phyloP scores from a whole-genome alignment of 148 eudicot species.

The Linanthus parryae region DNA sequence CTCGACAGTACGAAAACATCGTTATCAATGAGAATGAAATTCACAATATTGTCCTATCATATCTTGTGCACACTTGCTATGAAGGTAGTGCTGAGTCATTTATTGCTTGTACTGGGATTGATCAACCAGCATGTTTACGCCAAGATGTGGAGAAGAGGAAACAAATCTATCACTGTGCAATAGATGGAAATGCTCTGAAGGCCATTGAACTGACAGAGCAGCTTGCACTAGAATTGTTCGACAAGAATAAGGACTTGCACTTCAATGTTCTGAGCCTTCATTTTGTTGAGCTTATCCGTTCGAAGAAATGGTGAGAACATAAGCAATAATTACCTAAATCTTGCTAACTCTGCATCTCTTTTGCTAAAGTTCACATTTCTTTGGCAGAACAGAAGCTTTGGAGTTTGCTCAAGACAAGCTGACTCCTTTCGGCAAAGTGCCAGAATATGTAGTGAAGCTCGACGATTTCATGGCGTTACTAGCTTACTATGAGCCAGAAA shows the following conservation, averaged over 20 bases:
- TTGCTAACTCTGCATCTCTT: conserved; percentile 1
- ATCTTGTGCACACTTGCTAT: conserved; percentile 82
- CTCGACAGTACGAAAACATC: too few species aligned
- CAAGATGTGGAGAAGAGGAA: conserved; percentile 80
- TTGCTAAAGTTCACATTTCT: conserved; percentile 16
- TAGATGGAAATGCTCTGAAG: conserved; percentile 57
- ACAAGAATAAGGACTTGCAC: conserved; percentile 61
- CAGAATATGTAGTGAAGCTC: conserved; percentile 56
- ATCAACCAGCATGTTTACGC: conserved; percentile 41
- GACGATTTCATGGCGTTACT: conserved; percentile 78
- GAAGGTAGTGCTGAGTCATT: conserved; percentile 71
- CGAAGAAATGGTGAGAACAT: conserved; percentile 50
- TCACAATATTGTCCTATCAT: conserved; percentile 70
- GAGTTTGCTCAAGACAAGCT: conserved; percentile 67
- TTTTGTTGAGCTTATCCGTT: conserved; percentile 68
- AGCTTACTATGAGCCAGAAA: conserved; percentile 88
- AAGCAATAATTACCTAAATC: neutral
- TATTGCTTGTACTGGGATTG: conserved; percentile 40
- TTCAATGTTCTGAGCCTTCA: conserved; percentile 80
- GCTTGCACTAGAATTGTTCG: conserved; percentile 57
- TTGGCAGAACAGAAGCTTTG: conserved; percentile 76
- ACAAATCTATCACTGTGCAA: conserved; percentile 50
- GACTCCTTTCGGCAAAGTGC: conserved; percentile 65
- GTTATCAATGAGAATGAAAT: conserved; percentile 51
- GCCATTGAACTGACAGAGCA: conserved; percentile 77